Evolutionary conservation across 2,329 filamentous ascomycete species (phyloP).

Genomic region (Endoconidiophora laricicola): DNA sequence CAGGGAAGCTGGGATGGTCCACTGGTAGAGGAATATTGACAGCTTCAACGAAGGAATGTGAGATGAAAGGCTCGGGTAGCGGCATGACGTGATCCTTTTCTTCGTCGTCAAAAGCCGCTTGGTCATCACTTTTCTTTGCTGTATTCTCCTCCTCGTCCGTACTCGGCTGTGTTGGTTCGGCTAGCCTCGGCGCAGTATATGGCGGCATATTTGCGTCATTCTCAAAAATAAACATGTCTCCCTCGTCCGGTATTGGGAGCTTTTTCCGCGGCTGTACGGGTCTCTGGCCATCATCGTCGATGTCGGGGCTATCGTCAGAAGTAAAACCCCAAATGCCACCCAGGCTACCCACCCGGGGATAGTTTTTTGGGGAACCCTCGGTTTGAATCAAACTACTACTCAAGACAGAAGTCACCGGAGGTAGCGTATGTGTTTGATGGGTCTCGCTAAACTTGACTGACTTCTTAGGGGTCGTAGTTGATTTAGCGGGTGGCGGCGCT

Average conservation of each 20-base stretch:
- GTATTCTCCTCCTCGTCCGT: constrained; percentile 19
- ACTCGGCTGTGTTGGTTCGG: constrained; percentile 20
- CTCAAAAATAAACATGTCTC: constrained; percentile 32
- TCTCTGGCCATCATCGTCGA: constrained; percentile 14
- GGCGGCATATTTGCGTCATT: constrained; percentile 20
- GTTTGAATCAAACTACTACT: too few relatives aligned
- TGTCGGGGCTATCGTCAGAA: not conserved
- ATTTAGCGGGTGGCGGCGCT: not conserved
- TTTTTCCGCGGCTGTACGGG: not conserved
- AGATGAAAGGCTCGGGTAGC: constrained; percentile 15
- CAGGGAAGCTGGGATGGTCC: constrained; percentile 5
- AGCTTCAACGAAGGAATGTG: constrained; percentile 8
- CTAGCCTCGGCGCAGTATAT: constrained; percentile 17
- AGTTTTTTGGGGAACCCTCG: not conserved
- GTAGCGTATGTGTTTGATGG: constrained; percentile 3
- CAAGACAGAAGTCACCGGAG: not conserved
- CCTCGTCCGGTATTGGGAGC: constrained; percentile 15
- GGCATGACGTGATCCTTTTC: constrained; percentile 11
- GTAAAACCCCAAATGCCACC: too few relatives aligned
- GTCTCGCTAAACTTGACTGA: constrained; percentile 10
- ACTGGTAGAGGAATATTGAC: constrained; percentile 10
- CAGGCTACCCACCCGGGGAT: not conserved
- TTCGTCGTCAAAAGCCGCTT: not conserved
- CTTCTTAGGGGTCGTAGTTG: constrained; percentile 5
- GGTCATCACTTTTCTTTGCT: constrained; percentile 1